These are phyloP conservation scores for Lachancea thermotolerans DNA, from an alignment of 805 yeast species.

Conservation along the genomic window DNA sequence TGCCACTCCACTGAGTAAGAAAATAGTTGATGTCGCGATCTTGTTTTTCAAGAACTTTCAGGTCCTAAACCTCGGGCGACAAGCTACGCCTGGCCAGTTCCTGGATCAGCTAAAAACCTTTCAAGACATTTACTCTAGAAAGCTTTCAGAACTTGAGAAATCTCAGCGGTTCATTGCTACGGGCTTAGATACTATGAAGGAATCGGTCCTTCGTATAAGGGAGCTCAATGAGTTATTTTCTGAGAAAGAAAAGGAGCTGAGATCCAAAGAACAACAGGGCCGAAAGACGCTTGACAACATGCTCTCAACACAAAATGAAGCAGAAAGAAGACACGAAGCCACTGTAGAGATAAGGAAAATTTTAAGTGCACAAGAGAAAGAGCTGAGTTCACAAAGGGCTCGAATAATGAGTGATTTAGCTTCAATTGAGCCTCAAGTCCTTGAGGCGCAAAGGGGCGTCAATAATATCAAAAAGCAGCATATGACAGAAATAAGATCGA, in stretches of 20 bases:
- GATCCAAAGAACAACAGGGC: slow-evolving; percentile 60
- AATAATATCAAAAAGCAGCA: slow-evolving; percentile 89
- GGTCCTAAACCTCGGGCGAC: neutral
- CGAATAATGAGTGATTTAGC: slow-evolving; percentile 59
- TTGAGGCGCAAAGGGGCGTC: slow-evolving; percentile 85
- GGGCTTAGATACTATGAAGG: slow-evolving; percentile 71
- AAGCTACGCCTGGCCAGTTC: slow-evolving; percentile 47
- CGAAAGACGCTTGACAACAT: slow-evolving; percentile 62
- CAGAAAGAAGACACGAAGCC: slow-evolving; percentile 84
- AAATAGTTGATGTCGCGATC: slow-evolving; percentile 42
- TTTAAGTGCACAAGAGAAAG: slow-evolving; percentile 57
- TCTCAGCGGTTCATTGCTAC: slow-evolving; percentile 62
- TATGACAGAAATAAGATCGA: slow-evolving; percentile 78
- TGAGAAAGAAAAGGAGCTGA: slow-evolving; percentile 43
- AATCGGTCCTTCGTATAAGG: slow-evolving; percentile 67
- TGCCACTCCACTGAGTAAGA: neutral
- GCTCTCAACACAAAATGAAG: slow-evolving; percentile 82
- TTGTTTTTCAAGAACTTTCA: slow-evolving; percentile 35
- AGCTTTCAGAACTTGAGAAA: slow-evolving; percentile 47
- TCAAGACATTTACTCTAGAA: slow-evolving; percentile 34
- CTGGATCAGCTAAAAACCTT: slow-evolving; percentile 46
- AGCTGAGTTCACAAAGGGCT: slow-evolving; percentile 46
- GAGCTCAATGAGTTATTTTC: slow-evolving; percentile 49
- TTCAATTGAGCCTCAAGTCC: slow-evolving; percentile 74
- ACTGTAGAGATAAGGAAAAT: slow-evolving; percentile 70